These are phyloP conservation scores for Tricholoma furcatifolium DNA, from an alignment of 768 basidiomycete species.

Conservation along the genomic window DNA sequence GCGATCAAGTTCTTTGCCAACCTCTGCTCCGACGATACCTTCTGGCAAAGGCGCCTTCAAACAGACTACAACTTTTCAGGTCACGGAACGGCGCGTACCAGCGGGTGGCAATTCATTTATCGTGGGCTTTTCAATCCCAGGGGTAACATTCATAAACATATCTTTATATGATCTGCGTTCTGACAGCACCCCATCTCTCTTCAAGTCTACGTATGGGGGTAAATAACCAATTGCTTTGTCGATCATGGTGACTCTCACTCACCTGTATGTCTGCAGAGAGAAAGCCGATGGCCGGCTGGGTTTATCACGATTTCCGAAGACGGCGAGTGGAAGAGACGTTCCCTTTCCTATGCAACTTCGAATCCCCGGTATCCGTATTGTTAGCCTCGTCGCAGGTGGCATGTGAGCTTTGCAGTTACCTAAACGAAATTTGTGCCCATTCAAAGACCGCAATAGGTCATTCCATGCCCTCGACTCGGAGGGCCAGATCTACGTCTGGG, in stretches of 20 bases:
- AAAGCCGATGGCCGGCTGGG: slow-evolving; percentile 66
- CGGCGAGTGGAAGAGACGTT: slow-evolving; percentile 32
- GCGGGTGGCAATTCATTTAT: slow-evolving; percentile 82
- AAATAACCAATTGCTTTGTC: slow-evolving; percentile 8
- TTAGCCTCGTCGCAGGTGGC: slow-evolving; percentile 76
- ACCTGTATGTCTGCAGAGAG: slow-evolving; percentile 41
- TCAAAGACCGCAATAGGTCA: slow-evolving; percentile 49
- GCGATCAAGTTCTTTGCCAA: slow-evolving; percentile 49
- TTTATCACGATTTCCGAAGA: slow-evolving; percentile 32
- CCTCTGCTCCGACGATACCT: slow-evolving; percentile 66
- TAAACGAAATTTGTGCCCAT: neutral
- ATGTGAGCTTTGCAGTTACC: slow-evolving; percentile 50
- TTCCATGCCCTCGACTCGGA: slow-evolving; percentile 82
- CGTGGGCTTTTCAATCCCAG: slow-evolving; percentile 62
- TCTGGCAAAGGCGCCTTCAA: slow-evolving; percentile 73
- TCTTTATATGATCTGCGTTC: neutral
- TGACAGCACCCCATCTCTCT: neutral
- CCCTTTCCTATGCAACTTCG: slow-evolving; percentile 66
- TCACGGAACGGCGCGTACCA: slow-evolving; percentile 67
- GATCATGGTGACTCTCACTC: slow-evolving; percentile 3
- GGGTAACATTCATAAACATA: slow-evolving; percentile 44
- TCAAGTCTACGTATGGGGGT: slow-evolving; percentile 56
- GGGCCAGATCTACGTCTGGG: slow-evolving; percentile 81
- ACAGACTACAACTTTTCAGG: slow-evolving; percentile 80
- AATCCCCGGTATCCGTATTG: slow-evolving; percentile 61